Base-by-base conservation (phyloP, 768 basidiomycete species). In the Amanita exitialis region DNA sequence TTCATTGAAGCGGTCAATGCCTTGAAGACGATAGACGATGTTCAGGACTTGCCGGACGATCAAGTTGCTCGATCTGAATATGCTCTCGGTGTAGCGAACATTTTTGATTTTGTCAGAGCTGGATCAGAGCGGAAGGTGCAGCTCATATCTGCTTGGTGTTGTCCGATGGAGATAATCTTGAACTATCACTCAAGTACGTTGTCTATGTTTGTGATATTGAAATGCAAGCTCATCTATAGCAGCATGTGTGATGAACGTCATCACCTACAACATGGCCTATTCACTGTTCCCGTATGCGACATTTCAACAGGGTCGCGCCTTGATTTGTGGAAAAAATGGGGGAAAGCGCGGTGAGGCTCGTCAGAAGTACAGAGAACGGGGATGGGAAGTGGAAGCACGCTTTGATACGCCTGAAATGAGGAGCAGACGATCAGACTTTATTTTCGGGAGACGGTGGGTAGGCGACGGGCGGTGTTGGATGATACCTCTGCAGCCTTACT, bases 221-320 rank as follows among this genome's bases (percentile, higher is more conserved):
- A 35, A 12, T 15, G 4, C 23, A 15, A 20, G 39, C 39, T 35
- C 10, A 13, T 15, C 18, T 23, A 42, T n/a, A 6, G 37, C 38
- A 70, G 72, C 71, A 1, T 66, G 65, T 37, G 72, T 73, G 3
- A 69, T 72, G 65, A 76, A 76, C 49, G 54, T 74, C 1, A 72
- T 76, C 50, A 61, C 68, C 1, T 64, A 61, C 52, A 57, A 67
- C 12, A 58, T 58, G 0, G 75, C 74, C 2, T 72, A 70, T 46
- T 62, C 66, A 0, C 53, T 72, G 4, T 75, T 67, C 54, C 75
- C 73, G 1, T 25, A 47, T 0, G 70, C 65, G 2, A 76, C 73
- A 1, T 69, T 73, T 42, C 66, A 70, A 23, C 43, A 65, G 10
- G 56, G 65, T 10, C 49, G 56, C 3, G 46, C 67, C 0, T 59